These are phyloP conservation scores for Penicillium hordei DNA, from an alignment of 2,329 filamentous ascomycete genomes.

Conservation along the genomic window DNA sequence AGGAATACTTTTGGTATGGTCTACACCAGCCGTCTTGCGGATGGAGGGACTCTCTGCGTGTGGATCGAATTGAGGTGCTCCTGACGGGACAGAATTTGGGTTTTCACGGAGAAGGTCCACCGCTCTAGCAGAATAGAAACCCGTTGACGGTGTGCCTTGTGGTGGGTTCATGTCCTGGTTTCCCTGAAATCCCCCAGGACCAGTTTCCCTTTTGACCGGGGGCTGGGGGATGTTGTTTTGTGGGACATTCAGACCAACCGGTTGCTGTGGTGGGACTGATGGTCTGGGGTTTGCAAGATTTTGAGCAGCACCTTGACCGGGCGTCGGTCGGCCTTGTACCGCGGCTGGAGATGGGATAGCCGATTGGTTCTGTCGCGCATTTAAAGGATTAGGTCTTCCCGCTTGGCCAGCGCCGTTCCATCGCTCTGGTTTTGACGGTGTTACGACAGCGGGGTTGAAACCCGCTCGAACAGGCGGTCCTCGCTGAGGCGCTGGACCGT, in stretches of 20 bases:
- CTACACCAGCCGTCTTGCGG: constrained; percentile 81
- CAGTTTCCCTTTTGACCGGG: constrained; percentile 30
- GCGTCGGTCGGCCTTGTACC: constrained; percentile 19
- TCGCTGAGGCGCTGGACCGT: constrained; percentile 22
- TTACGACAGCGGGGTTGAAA: constrained; percentile 31
- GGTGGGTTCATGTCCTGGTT: constrained; percentile 31
- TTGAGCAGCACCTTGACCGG: constrained; percentile 19
- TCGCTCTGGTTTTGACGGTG: constrained; percentile 42
- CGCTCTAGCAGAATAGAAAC: constrained; percentile 71
- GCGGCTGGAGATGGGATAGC: constrained; percentile 16
- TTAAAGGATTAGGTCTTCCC: constrained; percentile 27
- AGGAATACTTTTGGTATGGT: constrained; percentile 75
- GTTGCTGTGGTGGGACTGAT: constrained; percentile 20
- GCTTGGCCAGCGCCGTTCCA: constrained; percentile 25
- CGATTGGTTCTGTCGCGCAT: constrained; percentile 23
- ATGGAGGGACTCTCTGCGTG: constrained; percentile 79
- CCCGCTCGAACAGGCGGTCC: constrained; percentile 20
- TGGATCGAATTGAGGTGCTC: constrained; percentile 65
- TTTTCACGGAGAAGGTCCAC: constrained; percentile 58
- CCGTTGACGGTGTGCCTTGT: constrained; percentile 36
- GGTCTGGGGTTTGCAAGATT: constrained; percentile 23
- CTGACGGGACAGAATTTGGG: constrained; percentile 43
- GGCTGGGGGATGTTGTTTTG: constrained; percentile 18
- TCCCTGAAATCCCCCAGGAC: not conserved
- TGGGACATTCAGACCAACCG: constrained; percentile 10